Evolutionary conservation across 2,329 filamentous ascomycete genomes (phyloP).

Genomic region (Chrysosporium queenslandicum): DNA sequence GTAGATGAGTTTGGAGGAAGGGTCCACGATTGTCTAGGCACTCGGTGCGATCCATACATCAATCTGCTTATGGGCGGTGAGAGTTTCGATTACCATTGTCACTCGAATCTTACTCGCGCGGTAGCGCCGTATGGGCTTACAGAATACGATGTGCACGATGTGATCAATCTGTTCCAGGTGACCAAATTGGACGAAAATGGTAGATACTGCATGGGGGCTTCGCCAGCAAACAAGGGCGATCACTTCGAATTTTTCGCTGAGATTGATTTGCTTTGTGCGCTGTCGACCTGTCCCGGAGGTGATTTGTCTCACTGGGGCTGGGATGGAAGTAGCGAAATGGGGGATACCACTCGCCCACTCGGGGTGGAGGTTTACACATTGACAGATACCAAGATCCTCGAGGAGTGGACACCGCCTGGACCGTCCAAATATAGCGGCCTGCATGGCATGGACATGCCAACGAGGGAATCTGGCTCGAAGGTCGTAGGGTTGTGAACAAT

Average conservation of each 20-base stretch:
- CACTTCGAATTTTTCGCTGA: constrained; percentile 72
- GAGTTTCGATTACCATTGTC: constrained; percentile 71
- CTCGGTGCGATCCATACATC: constrained; percentile 76
- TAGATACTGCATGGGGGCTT: constrained; percentile 60
- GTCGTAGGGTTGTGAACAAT: constrained; percentile 2
- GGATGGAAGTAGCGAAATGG: constrained; percentile 51
- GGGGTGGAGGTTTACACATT: constrained; percentile 63
- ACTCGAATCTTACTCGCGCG: constrained; percentile 68
- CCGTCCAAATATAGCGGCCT: constrained; percentile 52
- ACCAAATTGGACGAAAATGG: constrained; percentile 64
- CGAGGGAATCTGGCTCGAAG: constrained; percentile 23
- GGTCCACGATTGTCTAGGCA: constrained; percentile 71
- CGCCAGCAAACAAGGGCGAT: constrained; percentile 38
- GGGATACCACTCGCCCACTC: constrained; percentile 62
- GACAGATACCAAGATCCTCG: constrained; percentile 44
- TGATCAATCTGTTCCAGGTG: constrained; percentile 78
- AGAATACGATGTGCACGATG: constrained; percentile 71
- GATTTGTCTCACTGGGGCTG: constrained; percentile 77
- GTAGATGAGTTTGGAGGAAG: constrained; percentile 53
- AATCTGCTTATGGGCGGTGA: constrained; percentile 61
- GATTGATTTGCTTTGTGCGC: constrained; percentile 58
- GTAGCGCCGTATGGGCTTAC: constrained; percentile 57
- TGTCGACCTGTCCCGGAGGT: constrained; percentile 66
- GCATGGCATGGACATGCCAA: constrained; percentile 53
- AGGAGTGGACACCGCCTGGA: constrained; percentile 54